Base-by-base conservation (phyloP, 495 filamentous ascomycete species). In the Ascobolus immersus region DNA sequence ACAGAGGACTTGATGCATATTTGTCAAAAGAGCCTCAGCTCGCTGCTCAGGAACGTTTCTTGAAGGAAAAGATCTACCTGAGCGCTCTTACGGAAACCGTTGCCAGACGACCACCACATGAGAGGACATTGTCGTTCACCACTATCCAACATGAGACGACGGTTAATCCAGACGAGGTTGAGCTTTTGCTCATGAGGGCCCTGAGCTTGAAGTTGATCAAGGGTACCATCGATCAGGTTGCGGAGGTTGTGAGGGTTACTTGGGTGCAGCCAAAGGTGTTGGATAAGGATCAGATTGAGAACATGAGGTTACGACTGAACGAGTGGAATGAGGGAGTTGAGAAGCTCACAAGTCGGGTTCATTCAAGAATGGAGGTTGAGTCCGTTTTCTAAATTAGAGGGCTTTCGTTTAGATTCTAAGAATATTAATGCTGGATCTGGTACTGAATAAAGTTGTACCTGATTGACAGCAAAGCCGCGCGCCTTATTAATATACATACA, bases 211-310 rank as follows among this genome's bases (percentile, higher is more conserved):
- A 82, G 1, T 60, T 99, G 44, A 60, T 99, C 40, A 65, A 70
- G 44, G 86, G 86, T 3, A 84, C 72, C 26, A 99, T 99, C 41
- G 86, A 99, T 55, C 81, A 99, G 59, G 86, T 94, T 18, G 81
- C 74, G 32, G 69, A 80, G 58, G 65, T 94, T 33, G 86, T 86
- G 17, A 65, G 82, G 50, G 92, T 99, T 57, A 78, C 78, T 49
- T 99, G 86, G 86, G 86, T 99, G 25, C 86, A 99, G 62, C 89
- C 86, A 9, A 93, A 93, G 62, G 77, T 92, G 31, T 54, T 96
- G 44, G 86, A 94, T 56, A 77, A 81, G 67, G 70, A 66, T 51
- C 89, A 94, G 63, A 89, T 99, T 43, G 80, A 80, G 48, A 79
- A 71, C 41, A 94, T 99, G 86, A 69, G 77, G 44, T 60, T 64